Percentiles rank a stretch among this genome's conserved stretches.
Evolutionary conservation across 2,329 filamentous ascomycete species (phyloP).

Genomic region (Thelonectria rubi): DNA sequence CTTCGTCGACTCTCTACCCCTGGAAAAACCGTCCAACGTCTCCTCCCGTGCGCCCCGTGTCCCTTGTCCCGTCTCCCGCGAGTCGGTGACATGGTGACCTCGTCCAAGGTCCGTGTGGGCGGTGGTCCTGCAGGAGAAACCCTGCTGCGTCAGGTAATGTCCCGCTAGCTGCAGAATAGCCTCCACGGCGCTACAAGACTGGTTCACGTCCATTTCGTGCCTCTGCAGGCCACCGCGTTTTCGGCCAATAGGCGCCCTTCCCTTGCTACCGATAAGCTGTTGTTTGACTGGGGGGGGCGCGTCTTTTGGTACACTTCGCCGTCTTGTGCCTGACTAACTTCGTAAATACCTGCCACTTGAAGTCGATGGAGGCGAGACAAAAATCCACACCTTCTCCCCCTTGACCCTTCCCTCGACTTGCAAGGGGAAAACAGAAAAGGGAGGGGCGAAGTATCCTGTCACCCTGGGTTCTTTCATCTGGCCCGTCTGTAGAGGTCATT

Average conservation of each 20-base stretch:
- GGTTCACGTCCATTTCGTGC: conserved; percentile 33
- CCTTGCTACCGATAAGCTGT: not conserved
- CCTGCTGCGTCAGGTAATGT: conserved; percentile 46
- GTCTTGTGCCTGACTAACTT: not conserved
- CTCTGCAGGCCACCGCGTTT: conserved; percentile 32
- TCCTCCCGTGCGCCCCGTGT: conserved; percentile 7
- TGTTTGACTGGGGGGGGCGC: conserved; percentile 13
- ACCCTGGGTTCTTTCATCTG: conserved; percentile 4
- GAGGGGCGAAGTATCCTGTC: no score
- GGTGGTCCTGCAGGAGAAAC: conserved; percentile 43
- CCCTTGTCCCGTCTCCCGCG: conserved; percentile 14
- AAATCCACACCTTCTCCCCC: not conserved
- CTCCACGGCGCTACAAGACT: conserved; percentile 42
- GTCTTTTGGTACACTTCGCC: conserved; percentile 16
- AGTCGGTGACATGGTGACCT: conserved; percentile 23
- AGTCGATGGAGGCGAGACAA: not conserved
- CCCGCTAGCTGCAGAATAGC: conserved; percentile 43
- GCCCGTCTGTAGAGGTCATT: conserved; percentile 6
- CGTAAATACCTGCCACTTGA: no score
- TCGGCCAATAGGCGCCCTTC: conserved; percentile 21
- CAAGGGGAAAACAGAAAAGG: conserved; percentile 29
- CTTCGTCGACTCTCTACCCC: not conserved
- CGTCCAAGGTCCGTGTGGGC: conserved; percentile 16
- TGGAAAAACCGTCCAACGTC: conserved; percentile 9
- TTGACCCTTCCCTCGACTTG: conserved; percentile 18